These are phyloP conservation scores for Zasmidium cellare DNA, from an alignment of 2,329 filamentous ascomycete species.

Conservation along the genomic window DNA sequence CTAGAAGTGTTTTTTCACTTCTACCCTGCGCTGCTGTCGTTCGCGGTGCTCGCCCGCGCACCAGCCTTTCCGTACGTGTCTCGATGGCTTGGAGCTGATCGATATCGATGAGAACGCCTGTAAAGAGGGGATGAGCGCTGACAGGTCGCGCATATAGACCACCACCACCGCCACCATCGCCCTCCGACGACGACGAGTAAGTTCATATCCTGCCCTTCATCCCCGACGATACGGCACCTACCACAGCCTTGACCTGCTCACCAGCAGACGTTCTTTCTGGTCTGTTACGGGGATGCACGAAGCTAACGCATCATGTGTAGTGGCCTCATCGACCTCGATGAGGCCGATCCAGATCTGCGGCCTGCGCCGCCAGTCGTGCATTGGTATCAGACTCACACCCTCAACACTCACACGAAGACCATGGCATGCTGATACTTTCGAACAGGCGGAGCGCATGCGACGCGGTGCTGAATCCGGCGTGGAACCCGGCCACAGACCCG, in stretches of 20 bases:
- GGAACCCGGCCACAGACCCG: not conserved
- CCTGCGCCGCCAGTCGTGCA: not conserved
- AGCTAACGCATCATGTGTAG: not conserved
- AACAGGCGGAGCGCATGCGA: not conserved
- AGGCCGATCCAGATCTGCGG: not conserved
- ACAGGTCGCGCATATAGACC: not conserved
- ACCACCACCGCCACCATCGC: not conserved
- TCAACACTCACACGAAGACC: too few relatives aligned
- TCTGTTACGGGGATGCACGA: not conserved
- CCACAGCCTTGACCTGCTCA: not conserved
- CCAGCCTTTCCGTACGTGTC: not conserved
- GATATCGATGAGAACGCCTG: not conserved
- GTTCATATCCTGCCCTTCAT: not conserved
- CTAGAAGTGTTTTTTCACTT: not conserved
- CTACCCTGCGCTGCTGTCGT: not conserved
- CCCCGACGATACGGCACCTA: not conserved
- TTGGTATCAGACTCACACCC: too few relatives aligned
- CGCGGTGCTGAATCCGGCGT: not conserved
- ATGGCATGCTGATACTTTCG: not conserved
- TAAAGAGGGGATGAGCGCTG: not conserved
- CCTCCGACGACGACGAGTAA: not conserved
- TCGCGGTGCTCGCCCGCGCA: not conserved
- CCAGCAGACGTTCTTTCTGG: not conserved
- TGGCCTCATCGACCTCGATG: not conserved
- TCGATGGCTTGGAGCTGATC: not conserved